phyloP scores from a whole-genome alignment of 2,329 filamentous ascomycete species.

The Aspergillus pseudoviridinutans region DNA sequence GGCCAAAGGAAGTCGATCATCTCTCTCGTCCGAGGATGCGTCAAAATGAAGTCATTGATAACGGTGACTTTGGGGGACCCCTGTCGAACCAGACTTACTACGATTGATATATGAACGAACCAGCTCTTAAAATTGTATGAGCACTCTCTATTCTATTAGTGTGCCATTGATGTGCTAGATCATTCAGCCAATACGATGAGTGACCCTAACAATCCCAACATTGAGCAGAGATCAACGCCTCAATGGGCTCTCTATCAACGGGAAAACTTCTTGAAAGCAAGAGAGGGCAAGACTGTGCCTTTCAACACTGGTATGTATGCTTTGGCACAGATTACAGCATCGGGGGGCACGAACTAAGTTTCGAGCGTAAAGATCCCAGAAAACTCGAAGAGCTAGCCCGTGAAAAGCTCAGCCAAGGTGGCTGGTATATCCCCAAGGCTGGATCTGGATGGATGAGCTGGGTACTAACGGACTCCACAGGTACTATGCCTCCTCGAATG shows the following conservation, averaged over 20 bases:
- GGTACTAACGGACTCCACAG: constrained; percentile 8
- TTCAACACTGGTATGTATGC: constrained; percentile 49
- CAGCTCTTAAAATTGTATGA: not conserved
- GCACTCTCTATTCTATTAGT: not conserved
- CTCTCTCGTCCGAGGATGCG: constrained; percentile 15
- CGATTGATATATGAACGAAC: not conserved
- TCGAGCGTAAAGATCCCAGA: constrained; percentile 41
- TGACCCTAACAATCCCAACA: constrained; percentile 52
- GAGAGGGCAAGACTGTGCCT: constrained; percentile 46
- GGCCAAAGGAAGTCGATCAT: not conserved
- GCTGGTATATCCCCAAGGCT: constrained; percentile 41
- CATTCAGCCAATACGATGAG: constrained; percentile 14
- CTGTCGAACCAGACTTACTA: not conserved
- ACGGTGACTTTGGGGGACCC: not conserved
- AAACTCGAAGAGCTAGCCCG: constrained; percentile 58
- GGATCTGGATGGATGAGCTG: not conserved
- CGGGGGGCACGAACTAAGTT: not conserved
- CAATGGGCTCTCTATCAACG: constrained; percentile 55
- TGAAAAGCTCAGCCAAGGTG: constrained; percentile 53
- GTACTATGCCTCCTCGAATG: constrained; percentile 37
- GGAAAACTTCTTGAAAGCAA: constrained; percentile 53
- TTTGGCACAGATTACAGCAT: not conserved
- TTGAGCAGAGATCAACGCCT: constrained; percentile 47
- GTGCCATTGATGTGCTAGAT: not conserved
- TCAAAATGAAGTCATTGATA: constrained; percentile 29